Percentiles rank a stretch among this genome's conserved stretches.
Conservation (phyloP, 306 rosid genomes). For the Aeschynomene evenia region DNA sequence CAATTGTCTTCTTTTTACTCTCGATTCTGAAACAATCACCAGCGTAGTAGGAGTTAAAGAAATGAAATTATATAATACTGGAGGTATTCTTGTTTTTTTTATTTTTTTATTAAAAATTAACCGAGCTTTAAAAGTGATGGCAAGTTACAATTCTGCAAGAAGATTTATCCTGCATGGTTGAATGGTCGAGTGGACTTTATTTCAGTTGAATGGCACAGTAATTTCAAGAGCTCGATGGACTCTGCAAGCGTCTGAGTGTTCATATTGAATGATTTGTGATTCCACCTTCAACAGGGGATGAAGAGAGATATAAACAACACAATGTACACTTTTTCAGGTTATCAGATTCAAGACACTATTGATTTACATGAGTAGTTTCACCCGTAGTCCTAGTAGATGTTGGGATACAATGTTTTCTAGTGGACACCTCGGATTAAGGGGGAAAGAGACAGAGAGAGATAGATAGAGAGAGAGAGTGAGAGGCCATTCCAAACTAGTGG, state of each 20-base stretch:
- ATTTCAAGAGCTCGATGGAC: not conserved
- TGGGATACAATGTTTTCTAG: not conserved
- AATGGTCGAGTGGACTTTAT: too few relatives aligned
- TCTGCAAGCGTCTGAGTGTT: not conserved
- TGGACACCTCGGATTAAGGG: not conserved
- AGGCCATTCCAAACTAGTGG: slow-evolving; percentile 12
- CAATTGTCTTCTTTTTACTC: not conserved
- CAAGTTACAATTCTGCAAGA: too few relatives aligned
- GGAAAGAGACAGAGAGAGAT: not conserved
- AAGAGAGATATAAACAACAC: not conserved
- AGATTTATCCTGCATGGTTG: too few relatives aligned
- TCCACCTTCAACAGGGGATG: not conserved
- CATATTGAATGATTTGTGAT: not conserved
- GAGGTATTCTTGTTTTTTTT: not conserved
- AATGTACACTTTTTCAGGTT: not conserved
- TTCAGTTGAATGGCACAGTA: not conserved
- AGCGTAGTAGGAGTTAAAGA: not conserved
- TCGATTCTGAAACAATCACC: not conserved
- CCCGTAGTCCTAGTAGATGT: not conserved
- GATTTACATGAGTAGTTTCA: not conserved
- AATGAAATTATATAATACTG: not conserved
- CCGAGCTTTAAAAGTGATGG: too few relatives aligned
- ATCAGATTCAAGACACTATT: not conserved
- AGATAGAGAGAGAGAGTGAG: not conserved
- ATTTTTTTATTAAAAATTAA: too few relatives aligned